phyloP scores from a whole-genome alignment of 1,139 yeast species.

The Taiozyma onychis region DNA sequence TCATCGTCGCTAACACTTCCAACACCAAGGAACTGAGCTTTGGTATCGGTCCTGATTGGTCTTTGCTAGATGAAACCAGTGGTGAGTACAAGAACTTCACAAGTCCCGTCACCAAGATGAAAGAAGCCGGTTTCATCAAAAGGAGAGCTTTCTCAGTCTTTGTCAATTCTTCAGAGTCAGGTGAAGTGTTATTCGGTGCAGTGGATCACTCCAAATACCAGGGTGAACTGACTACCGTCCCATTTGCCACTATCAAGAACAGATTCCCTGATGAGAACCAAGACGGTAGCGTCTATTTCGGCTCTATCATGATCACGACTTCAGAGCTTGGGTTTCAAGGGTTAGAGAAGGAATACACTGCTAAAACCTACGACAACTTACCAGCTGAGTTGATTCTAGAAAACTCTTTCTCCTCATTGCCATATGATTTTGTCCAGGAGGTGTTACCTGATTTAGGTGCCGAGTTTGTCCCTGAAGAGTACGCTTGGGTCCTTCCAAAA shows the following conservation, averaged over 20 bases:
- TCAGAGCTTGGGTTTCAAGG: neutral
- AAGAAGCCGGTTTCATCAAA: constrained; percentile 37
- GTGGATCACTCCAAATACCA: constrained; percentile 44
- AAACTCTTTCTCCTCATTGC: constrained; percentile 25
- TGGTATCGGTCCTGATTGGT: neutral
- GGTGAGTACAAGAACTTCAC: neutral
- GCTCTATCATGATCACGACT: neutral
- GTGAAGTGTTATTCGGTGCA: constrained; percentile 49
- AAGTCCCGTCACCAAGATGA: constrained; percentile 14
- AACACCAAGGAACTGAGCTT: neutral
- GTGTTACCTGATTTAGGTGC: neutral
- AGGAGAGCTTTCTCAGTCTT: constrained; percentile 48
- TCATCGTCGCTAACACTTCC: neutral
- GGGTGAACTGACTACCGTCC: constrained; percentile 40
- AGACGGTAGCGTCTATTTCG: neutral
- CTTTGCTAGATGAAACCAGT: neutral
- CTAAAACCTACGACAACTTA: neutral
- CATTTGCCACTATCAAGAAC: constrained; percentile 25
- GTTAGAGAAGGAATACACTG: neutral
- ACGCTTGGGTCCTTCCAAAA: neutral
- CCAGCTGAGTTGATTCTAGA: neutral
- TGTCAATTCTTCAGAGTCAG: constrained; percentile 36
- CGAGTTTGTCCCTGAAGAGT: neutral
- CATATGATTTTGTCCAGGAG: constrained; percentile 26
- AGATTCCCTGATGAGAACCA: neutral